phyloP scores from a whole-genome alignment of 1,284 basidiomycete genomes.

The Apiotrichum siamense region DNA sequence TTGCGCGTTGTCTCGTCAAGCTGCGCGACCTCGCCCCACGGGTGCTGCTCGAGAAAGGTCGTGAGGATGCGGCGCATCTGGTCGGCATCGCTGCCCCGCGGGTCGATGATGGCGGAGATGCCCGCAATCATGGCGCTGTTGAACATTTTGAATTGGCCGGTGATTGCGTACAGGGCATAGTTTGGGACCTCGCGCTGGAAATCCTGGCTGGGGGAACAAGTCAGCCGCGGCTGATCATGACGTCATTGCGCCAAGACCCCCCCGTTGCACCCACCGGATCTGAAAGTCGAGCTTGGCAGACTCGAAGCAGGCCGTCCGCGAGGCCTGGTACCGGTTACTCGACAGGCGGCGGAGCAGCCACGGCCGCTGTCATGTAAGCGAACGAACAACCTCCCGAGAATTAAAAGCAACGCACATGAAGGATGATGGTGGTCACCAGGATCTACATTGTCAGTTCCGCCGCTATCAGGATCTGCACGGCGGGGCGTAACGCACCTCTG shows the following conservation, averaged over 20 bases:
- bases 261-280: slow-evolving; percentile 27
- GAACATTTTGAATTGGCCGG: slow-evolving; percentile 45
- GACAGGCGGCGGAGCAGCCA: slow-evolving; percentile 42
- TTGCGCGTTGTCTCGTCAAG: slow-evolving; percentile 47
- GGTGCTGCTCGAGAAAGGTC: slow-evolving; percentile 45
- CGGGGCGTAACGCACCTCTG: slow-evolving; percentile 32
- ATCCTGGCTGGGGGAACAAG: slow-evolving; percentile 21
- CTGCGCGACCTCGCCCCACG: slow-evolving; percentile 33
- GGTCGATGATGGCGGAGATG: slow-evolving; percentile 47
- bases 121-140: slow-evolving; percentile 48
- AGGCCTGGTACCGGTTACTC: slow-evolving; percentile 39
- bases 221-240: neutral
- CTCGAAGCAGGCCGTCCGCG: slow-evolving; percentile 44
- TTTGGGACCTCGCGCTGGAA: slow-evolving; percentile 40
- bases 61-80: slow-evolving; percentile 45
- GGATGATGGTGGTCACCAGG: slow-evolving; percentile 44
- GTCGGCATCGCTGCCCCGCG: slow-evolving; percentile 40
- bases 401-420: slow-evolving; percentile 37
- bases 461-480: neutral
- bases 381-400: no score
- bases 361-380: slow-evolving; percentile 26
- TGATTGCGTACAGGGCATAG: slow-evolving; percentile 25
- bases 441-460: neutral
- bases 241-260: no score
- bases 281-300: slow-evolving; percentile 45